Base-by-base conservation (phyloP, 2,329 filamentous ascomycete genomes). In the Botryotinia globosa region DNA sequence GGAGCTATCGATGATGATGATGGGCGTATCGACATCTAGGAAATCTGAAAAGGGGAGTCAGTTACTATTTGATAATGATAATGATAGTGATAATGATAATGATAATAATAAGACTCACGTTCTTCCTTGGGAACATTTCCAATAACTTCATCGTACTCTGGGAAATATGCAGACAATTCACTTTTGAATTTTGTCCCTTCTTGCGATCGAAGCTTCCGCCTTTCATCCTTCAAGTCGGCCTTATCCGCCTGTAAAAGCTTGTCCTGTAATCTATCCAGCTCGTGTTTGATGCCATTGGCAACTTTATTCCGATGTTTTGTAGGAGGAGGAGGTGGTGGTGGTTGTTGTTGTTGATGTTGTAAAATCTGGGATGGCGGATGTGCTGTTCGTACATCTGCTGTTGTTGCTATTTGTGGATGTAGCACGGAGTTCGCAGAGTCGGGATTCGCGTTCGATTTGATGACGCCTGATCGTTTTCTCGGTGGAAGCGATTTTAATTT, bases 111-210 rank as follows among this genome's bases (percentile, higher is more conserved):
- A 64, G 58, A 64, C 88, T 81, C 87, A 94, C 94, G 91, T 77
- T 91, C 86, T 82, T 94, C 91, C 78, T 91, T 91, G 56, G 90
- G 89, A 29, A 69, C 91, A 80, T 97, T 93, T 75, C 93, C 94
- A 83, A 98, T 94, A 77, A 98, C 89, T 81, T 97, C 93, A 82
- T 98, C 94, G 82, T 97, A 98, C 79, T 97, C 94, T 69, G 92
- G 90, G 80, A 98, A 98, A 83, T 97, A 98, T 65, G 90, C 88
- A 54, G 94, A 91, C 74, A 98, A 86, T 80, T 98, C 94, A 83
- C 94, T 98, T 86, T 97, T 97, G 83, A 94, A 91, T 77, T 93
- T 88, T 69, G 91, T 91, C 18, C 91, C 92, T 78, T 97, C 94
- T 79, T 97, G 92, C 69, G 94, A 97, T 75, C 95, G 89, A 81